phyloP scores from a whole-genome alignment of 1,284 basidiomycete genomes.

The Exobasidium cylindrosporum region DNA sequence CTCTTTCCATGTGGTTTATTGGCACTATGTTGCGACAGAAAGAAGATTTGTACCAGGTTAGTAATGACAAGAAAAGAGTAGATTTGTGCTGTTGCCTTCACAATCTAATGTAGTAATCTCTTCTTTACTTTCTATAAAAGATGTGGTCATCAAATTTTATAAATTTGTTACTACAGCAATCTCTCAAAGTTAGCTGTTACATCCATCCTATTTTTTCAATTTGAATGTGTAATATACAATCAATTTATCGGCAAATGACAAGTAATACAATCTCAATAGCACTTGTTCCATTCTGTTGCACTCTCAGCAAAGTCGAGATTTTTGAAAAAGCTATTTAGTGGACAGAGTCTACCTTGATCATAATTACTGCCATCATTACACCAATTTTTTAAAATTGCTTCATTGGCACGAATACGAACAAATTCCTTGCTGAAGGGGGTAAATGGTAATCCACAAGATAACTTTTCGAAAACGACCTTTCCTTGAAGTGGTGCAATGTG shows the following conservation, averaged over 20 bases:
- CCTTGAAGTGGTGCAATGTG: conserved; percentile 25
- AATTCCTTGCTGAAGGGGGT: conserved; percentile 3
- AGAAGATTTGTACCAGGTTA: conserved; percentile 14
- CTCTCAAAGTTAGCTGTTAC: not conserved
- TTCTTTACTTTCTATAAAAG: not conserved
- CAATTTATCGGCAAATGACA: too few species aligned
- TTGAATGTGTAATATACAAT: too few species aligned
- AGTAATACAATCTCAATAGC: too few species aligned
- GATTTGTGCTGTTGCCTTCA: too few species aligned
- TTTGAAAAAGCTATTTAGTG: conserved; percentile 16
- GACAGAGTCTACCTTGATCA: conserved; percentile 17
- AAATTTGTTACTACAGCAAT: not conserved
- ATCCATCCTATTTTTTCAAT: too few species aligned
- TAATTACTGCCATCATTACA: conserved; percentile 10
- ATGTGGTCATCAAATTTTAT: not conserved
- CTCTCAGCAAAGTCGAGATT: conserved; percentile 19
- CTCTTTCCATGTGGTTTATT: conserved; percentile 16
- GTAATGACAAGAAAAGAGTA: too few species aligned
- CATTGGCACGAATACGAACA: conserved; percentile 25
- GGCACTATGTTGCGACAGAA: conserved; percentile 13
- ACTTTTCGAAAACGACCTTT: conserved; percentile 24
- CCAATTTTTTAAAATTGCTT: conserved; percentile 10
- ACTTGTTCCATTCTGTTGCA: conserved; percentile 21
- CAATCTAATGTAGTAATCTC: too few species aligned
- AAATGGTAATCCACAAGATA: conserved; percentile 13